These are phyloP conservation scores for Lepidium sativum DNA, from an alignment of 345 rosid genomes.

Conservation along the genomic window DNA sequence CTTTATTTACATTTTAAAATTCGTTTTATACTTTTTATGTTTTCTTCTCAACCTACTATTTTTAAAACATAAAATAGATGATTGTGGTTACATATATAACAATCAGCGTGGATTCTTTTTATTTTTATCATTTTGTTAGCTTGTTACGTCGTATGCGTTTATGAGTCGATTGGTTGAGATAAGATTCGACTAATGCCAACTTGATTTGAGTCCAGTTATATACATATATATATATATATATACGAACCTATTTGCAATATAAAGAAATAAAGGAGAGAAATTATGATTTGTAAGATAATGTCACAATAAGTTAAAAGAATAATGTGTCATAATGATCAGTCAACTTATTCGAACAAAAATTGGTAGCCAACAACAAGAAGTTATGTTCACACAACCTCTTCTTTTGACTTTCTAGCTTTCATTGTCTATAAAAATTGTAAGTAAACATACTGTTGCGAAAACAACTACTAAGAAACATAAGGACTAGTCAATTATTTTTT, in stretches of 20 bases:
- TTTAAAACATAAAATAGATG: not conserved
- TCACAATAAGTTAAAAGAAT: not conserved
- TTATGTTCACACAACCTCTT: not conserved
- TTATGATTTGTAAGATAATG: not conserved
- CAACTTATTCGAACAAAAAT: not conserved
- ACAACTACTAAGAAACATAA: not conserved
- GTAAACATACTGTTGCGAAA: not conserved
- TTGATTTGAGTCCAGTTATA: not conserved
- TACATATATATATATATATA: not conserved
- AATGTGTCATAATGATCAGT: slow-evolving; percentile 1
- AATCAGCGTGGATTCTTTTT: too few relatives aligned
- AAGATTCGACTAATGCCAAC: not conserved
- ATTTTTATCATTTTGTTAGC: not conserved
- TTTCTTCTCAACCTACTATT: not conserved
- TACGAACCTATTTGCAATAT: not conserved
- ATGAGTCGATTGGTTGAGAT: not conserved
- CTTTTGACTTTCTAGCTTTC: slow-evolving; percentile 13
- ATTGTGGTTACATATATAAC: not conserved
- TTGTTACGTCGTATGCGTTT: not conserved
- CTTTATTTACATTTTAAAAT: not conserved
- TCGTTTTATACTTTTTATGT: not conserved
- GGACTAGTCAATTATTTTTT: too few relatives aligned
- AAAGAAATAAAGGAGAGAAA: not conserved
- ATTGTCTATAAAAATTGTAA: not conserved
- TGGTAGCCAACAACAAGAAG: not conserved